Evolutionary conservation across 2,329 filamentous ascomycete genomes (phyloP), one percentile per base, ranked within the genome.

Genomic region (Epichloe coenophiala): DNA sequence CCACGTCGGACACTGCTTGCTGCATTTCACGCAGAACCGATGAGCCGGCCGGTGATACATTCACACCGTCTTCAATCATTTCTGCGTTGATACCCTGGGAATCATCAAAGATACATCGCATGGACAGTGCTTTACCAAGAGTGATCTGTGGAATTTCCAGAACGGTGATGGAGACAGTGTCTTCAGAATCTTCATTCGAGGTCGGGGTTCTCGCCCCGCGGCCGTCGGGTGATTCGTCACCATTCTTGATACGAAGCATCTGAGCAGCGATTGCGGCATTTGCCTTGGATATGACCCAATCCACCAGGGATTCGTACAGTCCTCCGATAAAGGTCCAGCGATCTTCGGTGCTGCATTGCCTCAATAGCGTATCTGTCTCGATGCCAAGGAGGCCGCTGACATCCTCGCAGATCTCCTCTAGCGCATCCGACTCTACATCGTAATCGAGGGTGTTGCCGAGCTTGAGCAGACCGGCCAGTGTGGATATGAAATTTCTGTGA

Each of bases 41-140:
- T 52, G 83, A 84, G n/a, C 86, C 86, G 1, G 81, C 81, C 0
- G 83, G 59, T 1, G 77, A 69, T 2, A 94, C 77, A n/a, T 86
- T 78, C 1, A 98, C 78, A 9, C 93, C 93, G 58, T 98, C 93
- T 55, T 91, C 84, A 61, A 91, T 95, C 90, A 98, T 97, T 71
- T 98, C 93, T 0, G 85, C 78, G 59, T 97, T 97, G 69, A 98
- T 96, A 48, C 93, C 93, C 19, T 84, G 73, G 15, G 75, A 80
- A 59, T 97, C 93, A 58, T 98, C 91, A 59, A 98, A 98, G 37
- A 97, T 80, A 13, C 87, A 88, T 39, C 88, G 86, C 71, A 98
- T 81, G 13, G 87, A 81, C 15, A 94, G 69, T 0, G 91, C 93
- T 67, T 93, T 96, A 52, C 86, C 89, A 1, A 98, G 73, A 1